Conservation (phyloP, 768 basidiomycete genomes). For the Galerina marginata region DNA sequence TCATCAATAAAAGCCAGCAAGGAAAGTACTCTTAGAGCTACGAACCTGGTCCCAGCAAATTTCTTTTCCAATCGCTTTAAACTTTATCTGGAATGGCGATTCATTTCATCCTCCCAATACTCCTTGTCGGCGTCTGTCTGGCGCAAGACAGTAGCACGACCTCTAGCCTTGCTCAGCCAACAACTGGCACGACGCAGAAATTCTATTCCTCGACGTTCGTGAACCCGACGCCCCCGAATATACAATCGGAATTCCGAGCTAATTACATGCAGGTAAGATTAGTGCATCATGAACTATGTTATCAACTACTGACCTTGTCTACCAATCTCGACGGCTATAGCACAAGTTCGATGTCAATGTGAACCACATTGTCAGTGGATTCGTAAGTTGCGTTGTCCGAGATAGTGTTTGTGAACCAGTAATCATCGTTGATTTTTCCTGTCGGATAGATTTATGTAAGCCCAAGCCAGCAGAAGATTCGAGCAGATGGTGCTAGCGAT, state of each 20-base stretch:
- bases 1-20: not conserved
- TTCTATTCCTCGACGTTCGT: constrained; percentile 24
- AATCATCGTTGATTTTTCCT: not conserved
- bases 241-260: constrained; percentile 24
- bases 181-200: constrained; percentile 4
- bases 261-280: constrained; percentile 23
- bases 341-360: constrained; percentile 27
- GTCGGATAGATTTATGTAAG: constrained; percentile 30
- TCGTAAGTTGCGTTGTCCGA: constrained; percentile 10
- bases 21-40: not conserved
- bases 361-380: constrained; percentile 23
- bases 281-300: too few species aligned
- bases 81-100: not conserved
- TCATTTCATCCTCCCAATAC: not conserved
- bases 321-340: constrained; percentile 3
- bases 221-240: constrained; percentile 21
- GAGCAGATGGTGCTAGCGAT: constrained; percentile 30
- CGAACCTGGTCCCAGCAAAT: not conserved
- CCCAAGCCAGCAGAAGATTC: constrained; percentile 29
- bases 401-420: not conserved
- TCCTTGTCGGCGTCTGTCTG: not conserved
- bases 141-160: constrained; percentile 5
- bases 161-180: not conserved
- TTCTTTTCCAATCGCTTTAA: not conserved
- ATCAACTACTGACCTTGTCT: not conserved